These are phyloP conservation scores for Chrysochromulina parva DNA, from an alignment of 78 protist species.

Conservation along the genomic window DNA sequence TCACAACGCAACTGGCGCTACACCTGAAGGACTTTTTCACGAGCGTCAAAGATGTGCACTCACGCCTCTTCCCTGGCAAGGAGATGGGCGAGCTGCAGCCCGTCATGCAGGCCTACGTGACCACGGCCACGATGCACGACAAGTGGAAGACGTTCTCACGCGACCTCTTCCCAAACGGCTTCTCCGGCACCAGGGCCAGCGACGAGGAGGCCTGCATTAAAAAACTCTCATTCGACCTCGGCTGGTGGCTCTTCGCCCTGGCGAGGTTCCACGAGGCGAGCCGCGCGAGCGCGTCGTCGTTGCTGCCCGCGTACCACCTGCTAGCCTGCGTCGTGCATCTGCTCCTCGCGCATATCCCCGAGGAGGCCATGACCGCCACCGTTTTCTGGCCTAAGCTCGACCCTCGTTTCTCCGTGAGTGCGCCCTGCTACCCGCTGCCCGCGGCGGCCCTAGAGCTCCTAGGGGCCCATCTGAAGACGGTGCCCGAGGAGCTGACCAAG, in stretches of 20 bases:
- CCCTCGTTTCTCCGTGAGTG: background rate
- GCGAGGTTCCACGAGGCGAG: background rate
- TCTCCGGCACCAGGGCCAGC: background rate
- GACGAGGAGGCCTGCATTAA: background rate
- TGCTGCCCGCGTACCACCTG: background rate
- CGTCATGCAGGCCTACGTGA: too few relatives aligned
- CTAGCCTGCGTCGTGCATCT: background rate
- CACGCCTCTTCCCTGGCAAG: too few relatives aligned
- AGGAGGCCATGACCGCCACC: background rate
- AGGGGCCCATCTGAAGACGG: background rate
- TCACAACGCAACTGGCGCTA: too few relatives aligned
- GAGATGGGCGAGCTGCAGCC: too few relatives aligned
- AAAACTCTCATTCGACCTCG: background rate
- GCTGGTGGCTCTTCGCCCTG: background rate
- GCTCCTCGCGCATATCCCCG: background rate
- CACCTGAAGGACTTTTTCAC: too few relatives aligned
- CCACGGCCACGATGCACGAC: too few relatives aligned
- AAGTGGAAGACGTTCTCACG: background rate
- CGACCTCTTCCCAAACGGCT: background rate
- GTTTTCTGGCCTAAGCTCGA: background rate
- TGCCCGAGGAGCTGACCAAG: background rate
- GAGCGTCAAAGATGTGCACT: too few relatives aligned
- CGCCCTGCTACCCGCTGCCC: background rate
- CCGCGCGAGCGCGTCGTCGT: background rate
- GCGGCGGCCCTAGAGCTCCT: background rate